Conservation (phyloP, 169 alveolate species). For the Perkinsus olseni region DNA sequence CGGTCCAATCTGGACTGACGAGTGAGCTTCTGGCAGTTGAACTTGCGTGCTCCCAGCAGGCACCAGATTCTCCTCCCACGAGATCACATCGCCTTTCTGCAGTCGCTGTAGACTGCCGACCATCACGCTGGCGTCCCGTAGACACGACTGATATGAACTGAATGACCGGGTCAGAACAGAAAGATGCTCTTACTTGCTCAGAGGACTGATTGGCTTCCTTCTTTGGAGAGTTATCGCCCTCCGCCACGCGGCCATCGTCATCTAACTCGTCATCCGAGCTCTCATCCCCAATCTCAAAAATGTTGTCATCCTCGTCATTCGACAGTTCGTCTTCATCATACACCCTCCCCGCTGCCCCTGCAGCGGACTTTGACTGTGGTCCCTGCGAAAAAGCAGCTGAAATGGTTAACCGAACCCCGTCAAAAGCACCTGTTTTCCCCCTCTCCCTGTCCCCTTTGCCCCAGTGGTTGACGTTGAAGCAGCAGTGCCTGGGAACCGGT, state of each 20-base stretch:
- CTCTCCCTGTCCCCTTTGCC: background rate
- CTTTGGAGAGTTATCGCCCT: background rate
- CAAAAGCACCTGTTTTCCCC: background rate
- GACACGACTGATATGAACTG: background rate
- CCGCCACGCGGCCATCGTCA: background rate
- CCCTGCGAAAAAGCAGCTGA: background rate
- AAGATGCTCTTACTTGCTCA: background rate
- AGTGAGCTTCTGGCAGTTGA: background rate
- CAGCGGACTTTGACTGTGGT: background rate
- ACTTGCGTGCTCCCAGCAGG: background rate
- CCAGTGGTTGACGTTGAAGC: background rate
- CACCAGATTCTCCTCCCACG: background rate
- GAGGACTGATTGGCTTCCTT: background rate
- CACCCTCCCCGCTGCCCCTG: background rate
- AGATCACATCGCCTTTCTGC: background rate
- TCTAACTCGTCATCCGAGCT: background rate
- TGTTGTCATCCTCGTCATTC: background rate
- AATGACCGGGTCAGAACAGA: background rate
- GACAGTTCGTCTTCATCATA: background rate
- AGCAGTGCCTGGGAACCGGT: too few relatives aligned
- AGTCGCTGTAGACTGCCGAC: background rate
- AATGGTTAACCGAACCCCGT: too few relatives aligned
- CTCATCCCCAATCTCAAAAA: background rate
- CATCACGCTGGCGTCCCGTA: background rate
- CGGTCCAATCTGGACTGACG: background rate